These are phyloP conservation scores for Rhododendron vialii DNA, from an alignment of 148 eudicot species.

Conservation along the genomic window DNA sequence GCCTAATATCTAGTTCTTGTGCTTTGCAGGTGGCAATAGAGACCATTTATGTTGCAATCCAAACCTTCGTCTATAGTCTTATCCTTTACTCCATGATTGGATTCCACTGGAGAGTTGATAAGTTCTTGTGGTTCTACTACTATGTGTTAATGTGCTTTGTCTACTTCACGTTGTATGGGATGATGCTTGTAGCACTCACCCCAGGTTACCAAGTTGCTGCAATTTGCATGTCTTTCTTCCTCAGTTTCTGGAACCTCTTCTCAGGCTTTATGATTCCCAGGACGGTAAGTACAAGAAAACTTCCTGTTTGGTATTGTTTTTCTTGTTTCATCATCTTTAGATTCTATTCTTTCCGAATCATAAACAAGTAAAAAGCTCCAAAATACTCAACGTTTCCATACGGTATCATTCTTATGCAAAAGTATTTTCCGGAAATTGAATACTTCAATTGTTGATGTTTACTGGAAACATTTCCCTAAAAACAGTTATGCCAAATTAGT, in stretches of 20 bases:
- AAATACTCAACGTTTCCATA: background rate
- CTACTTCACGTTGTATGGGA: slow-evolving; percentile 45
- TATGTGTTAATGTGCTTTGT: slow-evolving; percentile 37
- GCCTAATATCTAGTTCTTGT: background rate
- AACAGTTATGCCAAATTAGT: too few relatives aligned
- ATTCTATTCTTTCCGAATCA: too few relatives aligned
- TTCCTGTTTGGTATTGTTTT: background rate
- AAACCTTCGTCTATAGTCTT: slow-evolving; percentile 37
- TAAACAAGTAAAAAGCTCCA: background rate
- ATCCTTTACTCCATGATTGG: slow-evolving; percentile 46
- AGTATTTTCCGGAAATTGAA: background rate
- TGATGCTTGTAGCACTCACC: slow-evolving; percentile 55
- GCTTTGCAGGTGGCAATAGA: slow-evolving; percentile 26
- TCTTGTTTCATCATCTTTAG: background rate
- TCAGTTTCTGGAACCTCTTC: slow-evolving; percentile 48
- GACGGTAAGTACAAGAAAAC: slow-evolving; percentile 22
- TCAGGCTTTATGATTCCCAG: slow-evolving; percentile 45
- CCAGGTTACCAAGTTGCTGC: slow-evolving; percentile 42
- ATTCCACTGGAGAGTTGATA: slow-evolving; percentile 24
- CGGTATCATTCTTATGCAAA: background rate
- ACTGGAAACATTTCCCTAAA: background rate
- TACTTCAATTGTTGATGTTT: background rate
- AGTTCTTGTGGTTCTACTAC: slow-evolving; percentile 41
- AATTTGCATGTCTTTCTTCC: slow-evolving; percentile 43
- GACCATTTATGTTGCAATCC: slow-evolving; percentile 30